A percentile compares a stretch with the other conserved stretches of the same genome.
These are phyloP conservation scores for Magnaporthiopsis poae DNA, from an alignment of 2,329 filamentous ascomycete species.

Conservation along the genomic window DNA sequence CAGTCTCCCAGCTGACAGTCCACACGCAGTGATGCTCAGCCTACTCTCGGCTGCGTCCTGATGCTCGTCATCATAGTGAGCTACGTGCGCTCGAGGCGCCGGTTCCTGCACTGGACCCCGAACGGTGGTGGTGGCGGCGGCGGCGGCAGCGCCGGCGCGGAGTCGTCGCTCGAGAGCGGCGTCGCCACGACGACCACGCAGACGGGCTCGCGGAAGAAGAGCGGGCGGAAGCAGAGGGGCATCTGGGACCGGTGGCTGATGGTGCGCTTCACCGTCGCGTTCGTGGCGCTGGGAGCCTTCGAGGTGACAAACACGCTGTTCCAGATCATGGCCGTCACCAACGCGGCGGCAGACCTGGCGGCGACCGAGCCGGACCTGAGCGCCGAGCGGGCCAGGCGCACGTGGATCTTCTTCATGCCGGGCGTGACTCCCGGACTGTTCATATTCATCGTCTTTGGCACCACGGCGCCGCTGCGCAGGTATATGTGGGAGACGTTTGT, in stretches of 20 bases:
- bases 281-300: slow-evolving; percentile 17
- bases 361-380: background rate
- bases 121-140: slow-evolving; percentile 8
- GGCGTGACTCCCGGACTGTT: slow-evolving; percentile 4
- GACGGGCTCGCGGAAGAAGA: background rate
- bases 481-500: slow-evolving; percentile 3
- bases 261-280: slow-evolving; percentile 20
- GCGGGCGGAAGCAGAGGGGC: slow-evolving; percentile 7
- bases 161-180: slow-evolving; percentile 1
- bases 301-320: slow-evolving; percentile 20
- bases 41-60: slow-evolving; percentile 16
- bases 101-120: slow-evolving; percentile 17
- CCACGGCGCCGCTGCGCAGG: slow-evolving; percentile 4
- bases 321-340: slow-evolving; percentile 16
- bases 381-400: background rate
- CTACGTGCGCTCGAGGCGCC: slow-evolving; percentile 17
- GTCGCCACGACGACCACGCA: background rate
- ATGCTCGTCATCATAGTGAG: slow-evolving; percentile 17
- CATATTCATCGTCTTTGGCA: slow-evolving; percentile 6
- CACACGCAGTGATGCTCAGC: slow-evolving; percentile 15
- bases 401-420: slow-evolving; percentile 8
- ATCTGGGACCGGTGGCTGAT: slow-evolving; percentile 21
- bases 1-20: background rate
- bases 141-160: slow-evolving; percentile 2
- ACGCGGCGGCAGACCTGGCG: slow-evolving; percentile 6